phyloP scores from a whole-genome alignment of 1,284 basidiomycete genomes.

The Microbotryum intermedium region DNA sequence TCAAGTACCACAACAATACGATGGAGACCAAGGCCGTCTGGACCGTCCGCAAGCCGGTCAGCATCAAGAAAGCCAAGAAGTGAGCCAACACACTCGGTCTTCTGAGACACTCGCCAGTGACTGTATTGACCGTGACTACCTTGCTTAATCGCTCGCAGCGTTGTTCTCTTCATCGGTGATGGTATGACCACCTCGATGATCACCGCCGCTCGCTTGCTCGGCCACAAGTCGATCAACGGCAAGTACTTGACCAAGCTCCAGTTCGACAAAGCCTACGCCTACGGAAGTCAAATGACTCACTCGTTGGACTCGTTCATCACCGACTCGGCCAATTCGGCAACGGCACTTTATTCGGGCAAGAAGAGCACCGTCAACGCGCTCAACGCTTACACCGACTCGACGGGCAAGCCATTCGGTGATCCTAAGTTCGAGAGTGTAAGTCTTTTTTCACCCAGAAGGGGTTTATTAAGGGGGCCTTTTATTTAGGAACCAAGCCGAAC shows the following conservation, averaged over 20 bases:
- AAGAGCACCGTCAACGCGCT: slow-evolving; percentile 44
- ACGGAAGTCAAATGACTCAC: slow-evolving; percentile 36
- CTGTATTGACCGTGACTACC: slow-evolving; percentile 36
- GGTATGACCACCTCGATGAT: slow-evolving; percentile 21
- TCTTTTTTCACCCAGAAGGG: slow-evolving; percentile 35
- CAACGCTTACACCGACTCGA: slow-evolving; percentile 37
- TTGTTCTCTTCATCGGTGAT: slow-evolving; percentile 42
- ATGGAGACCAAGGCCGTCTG: slow-evolving; percentile 36
- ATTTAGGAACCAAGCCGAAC: slow-evolving; percentile 39
- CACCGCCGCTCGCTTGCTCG: slow-evolving; percentile 41
- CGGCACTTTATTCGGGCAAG: slow-evolving; percentile 41
- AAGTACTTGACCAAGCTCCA: slow-evolving; percentile 39
- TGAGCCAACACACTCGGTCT: neutral
- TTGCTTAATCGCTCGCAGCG: neutral
- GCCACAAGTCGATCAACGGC: slow-evolving; percentile 45
- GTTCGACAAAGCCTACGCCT: slow-evolving; percentile 35
- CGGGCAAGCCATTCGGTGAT: slow-evolving; percentile 36
- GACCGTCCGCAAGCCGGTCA: slow-evolving; percentile 37
- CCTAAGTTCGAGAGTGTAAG: slow-evolving; percentile 41
- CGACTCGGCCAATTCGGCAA: slow-evolving; percentile 45
- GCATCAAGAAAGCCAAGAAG: slow-evolving; percentile 35
- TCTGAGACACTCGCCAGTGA: neutral
- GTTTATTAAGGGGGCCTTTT: slow-evolving; percentile 29
- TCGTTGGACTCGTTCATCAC: slow-evolving; percentile 33
- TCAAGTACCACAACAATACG: slow-evolving; percentile 31